Conservation (phyloP, 2,329 filamentous ascomycete genomes). For the Clonostachys byssicola region DNA sequence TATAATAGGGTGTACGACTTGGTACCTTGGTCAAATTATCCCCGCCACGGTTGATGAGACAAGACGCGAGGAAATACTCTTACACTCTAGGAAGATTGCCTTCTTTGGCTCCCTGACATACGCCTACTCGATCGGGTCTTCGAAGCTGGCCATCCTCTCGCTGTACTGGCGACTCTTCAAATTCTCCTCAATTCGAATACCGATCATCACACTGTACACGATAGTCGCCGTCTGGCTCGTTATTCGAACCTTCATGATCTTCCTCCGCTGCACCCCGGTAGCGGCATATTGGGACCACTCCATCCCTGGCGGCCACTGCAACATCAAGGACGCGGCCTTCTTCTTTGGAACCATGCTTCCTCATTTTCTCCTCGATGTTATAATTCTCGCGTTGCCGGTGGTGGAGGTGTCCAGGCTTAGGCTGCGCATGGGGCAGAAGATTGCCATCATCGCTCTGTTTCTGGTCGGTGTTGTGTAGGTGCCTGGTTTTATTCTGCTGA, state of each 20-base stretch:
- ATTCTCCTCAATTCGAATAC: not conserved
- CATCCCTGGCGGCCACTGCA: not conserved
- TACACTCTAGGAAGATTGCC: too few relatives aligned
- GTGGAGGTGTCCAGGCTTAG: not conserved
- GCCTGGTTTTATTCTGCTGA: not conserved
- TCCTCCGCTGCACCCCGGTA: not conserved
- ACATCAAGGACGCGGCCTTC: not conserved
- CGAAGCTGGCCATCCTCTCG: constrained; percentile 2
- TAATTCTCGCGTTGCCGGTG: not conserved
- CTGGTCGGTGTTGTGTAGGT: not conserved
- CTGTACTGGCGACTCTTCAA: constrained; percentile 2
- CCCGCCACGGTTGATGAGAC: too few relatives aligned
- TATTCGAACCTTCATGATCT: not conserved
- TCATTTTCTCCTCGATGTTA: not conserved
- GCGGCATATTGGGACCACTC: not conserved
- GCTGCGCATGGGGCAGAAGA: not conserved
- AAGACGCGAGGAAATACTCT: too few relatives aligned
- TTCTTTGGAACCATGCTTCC: not conserved
- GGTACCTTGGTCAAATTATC: too few relatives aligned
- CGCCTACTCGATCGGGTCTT: constrained; percentile 1
- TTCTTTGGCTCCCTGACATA: not conserved
- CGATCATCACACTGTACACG: not conserved
- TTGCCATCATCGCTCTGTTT: not conserved
- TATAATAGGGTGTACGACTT: too few relatives aligned
- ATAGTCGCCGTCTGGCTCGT: not conserved